A percentile compares a stretch with the other conserved stretches of the same genome.
These are phyloP conservation scores for Bolboschoenus planiculmis DNA, from an alignment of 176 grass and related monocot species.

Conservation along the genomic window DNA sequence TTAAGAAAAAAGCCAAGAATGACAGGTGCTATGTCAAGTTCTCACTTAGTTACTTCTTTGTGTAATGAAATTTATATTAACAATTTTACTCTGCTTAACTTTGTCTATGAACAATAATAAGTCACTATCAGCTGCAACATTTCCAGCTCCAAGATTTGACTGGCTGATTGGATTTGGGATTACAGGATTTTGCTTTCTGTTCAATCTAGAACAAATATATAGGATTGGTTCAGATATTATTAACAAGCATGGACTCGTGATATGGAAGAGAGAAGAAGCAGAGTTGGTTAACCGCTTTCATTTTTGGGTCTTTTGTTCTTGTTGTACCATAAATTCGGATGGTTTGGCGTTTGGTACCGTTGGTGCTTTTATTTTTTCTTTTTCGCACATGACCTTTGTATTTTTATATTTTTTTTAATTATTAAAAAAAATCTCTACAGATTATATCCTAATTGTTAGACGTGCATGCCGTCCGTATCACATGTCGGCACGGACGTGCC, in stretches of 20 bases:
- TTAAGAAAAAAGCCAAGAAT: not conserved
- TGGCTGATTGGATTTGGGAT: not conserved
- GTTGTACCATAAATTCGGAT: not conserved
- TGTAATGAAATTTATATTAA: not conserved
- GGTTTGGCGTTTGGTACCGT: not conserved
- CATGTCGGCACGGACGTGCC: too few relatives aligned
- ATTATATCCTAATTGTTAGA: too few relatives aligned
- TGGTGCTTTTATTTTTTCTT: not conserved
- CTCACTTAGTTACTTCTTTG: not conserved
- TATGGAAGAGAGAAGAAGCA: not conserved
- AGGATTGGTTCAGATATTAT: not conserved
- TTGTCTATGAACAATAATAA: not conserved
- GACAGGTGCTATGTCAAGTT: slow-evolving; percentile 8
- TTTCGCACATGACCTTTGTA: not conserved
- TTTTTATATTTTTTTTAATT: not conserved
- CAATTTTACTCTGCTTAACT: not conserved
- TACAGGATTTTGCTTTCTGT: not conserved
- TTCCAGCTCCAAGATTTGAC: not conserved
- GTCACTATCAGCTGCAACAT: not conserved
- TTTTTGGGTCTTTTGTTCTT: not conserved
- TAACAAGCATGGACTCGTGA: not conserved
- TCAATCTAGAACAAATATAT: not conserved
- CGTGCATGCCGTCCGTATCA: too few relatives aligned
- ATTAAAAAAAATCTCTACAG: not conserved
- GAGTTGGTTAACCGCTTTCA: not conserved